Evolutionary conservation across 2,329 filamentous ascomycete species (phyloP).

Genomic region (Cladosporium austrohemisphaericum): DNA sequence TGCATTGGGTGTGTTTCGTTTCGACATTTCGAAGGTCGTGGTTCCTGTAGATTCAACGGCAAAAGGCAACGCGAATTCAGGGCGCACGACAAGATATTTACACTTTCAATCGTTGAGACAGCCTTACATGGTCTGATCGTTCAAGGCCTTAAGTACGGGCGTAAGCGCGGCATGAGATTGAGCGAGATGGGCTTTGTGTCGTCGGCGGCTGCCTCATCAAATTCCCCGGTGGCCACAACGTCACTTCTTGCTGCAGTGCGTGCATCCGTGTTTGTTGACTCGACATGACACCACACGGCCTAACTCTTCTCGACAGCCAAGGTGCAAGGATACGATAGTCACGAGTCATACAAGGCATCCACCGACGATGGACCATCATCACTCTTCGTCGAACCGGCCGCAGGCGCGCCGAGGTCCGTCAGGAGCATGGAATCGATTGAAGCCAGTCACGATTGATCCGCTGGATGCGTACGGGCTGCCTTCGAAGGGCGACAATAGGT

Average conservation of each 20-base stretch:
- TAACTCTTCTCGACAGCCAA: no score
- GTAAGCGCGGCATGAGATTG: not conserved
- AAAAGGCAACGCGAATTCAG: no score
- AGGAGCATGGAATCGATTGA: constrained; percentile 66
- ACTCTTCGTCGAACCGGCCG: constrained; percentile 22
- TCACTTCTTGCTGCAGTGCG: no score
- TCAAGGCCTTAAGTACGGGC: constrained; percentile 1
- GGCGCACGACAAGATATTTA: no score
- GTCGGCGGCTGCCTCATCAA: constrained; percentile 11
- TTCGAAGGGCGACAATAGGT: constrained; percentile 88
- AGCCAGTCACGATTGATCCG: constrained; percentile 69
- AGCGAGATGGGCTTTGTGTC: not conserved
- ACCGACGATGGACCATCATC: constrained; percentile 4
- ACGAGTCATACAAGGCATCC: no score
- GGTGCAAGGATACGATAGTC: no score
- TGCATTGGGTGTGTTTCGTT: not conserved
- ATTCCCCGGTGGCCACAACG: constrained; percentile 4
- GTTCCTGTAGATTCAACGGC: not conserved
- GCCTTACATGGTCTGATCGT: constrained; percentile 3
- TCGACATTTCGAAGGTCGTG: not conserved
- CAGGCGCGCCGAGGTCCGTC: constrained; percentile 39
- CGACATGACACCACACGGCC: not conserved
- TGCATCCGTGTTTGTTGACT: no score
- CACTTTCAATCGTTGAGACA: not conserved
- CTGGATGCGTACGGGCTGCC: constrained; percentile 79